These are phyloP conservation scores for Didymella lethalis DNA, from an alignment of 2,329 filamentous ascomycete species.

Conservation along the genomic window DNA sequence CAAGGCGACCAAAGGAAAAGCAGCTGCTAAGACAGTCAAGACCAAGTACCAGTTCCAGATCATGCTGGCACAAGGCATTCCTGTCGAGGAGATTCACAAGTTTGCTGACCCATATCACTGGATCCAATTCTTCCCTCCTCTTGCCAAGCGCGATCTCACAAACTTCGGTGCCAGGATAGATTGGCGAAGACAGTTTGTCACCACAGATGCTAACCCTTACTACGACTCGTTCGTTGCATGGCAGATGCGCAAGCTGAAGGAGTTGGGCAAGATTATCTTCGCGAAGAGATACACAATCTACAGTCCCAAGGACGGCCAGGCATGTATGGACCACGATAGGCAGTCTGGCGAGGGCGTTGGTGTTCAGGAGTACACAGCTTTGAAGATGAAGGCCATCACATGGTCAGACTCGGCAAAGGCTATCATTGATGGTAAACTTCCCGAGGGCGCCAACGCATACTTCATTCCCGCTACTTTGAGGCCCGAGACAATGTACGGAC, in stretches of 20 bases:
- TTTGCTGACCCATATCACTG: slow-evolving; percentile 93
- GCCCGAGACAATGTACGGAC: slow-evolving; percentile 98
- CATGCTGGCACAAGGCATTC: slow-evolving; percentile 89
- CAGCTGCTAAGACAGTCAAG: slow-evolving; percentile 85
- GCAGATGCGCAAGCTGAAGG: slow-evolving; percentile 94
- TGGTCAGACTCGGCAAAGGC: slow-evolving; percentile 82
- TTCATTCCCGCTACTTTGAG: slow-evolving; percentile 91
- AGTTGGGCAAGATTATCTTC: slow-evolving; percentile 91
- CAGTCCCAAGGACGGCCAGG: slow-evolving; percentile 85
- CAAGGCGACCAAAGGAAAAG: slow-evolving; percentile 78
- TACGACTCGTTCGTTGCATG: slow-evolving; percentile 95
- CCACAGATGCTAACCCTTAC: slow-evolving; percentile 95
- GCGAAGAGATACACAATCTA: slow-evolving; percentile 91
- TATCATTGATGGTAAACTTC: slow-evolving; percentile 77
- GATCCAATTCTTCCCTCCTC: slow-evolving; percentile 90
- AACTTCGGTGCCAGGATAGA: slow-evolving; percentile 88
- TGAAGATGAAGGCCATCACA: slow-evolving; percentile 90
- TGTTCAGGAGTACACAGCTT: slow-evolving; percentile 88
- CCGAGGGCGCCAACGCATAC: slow-evolving; percentile 80
- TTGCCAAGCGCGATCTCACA: slow-evolving; percentile 79
- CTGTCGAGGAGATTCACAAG: slow-evolving; percentile 85
- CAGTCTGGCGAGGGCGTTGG: slow-evolving; percentile 81
- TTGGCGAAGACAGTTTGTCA: slow-evolving; percentile 92
- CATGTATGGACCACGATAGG: slow-evolving; percentile 88
- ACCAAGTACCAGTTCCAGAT: slow-evolving; percentile 97